Evolutionary conservation across 2,329 filamentous ascomycete genomes (phyloP), one percentile per base, ranked within the genome.

Genomic region (Tetracladium maxilliforme): DNA sequence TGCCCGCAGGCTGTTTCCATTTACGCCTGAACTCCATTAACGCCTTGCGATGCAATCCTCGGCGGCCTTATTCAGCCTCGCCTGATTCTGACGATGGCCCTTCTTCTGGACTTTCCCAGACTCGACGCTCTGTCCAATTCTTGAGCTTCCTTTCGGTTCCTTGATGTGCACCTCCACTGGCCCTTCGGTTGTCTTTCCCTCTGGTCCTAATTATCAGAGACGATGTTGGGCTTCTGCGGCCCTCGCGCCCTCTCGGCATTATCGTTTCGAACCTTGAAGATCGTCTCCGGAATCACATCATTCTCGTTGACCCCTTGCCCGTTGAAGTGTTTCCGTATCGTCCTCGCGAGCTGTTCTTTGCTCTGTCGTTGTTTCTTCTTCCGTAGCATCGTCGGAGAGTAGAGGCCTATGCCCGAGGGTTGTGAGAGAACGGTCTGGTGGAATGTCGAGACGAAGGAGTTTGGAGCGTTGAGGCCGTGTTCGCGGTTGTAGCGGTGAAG

Each of bases 271-370:
- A n/a, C n/a, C 43, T 72, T 78, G 58, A 82, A 80, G 32, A 84
- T 58, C 44, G 83, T 70, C 35, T 80, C 77, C 29, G 86, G 77
- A 29, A 90, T 77, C 35, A 84, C 74, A 39, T 90, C 81, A 43
- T 75, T 83, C 54, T 92, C 82, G 35, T 73, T 75, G 20, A 87
- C 69, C 10, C 76, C 77, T 35, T 80, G 61, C 17, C 70, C 71
- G 44, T 90, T 90, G 54, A 90, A 90, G 50, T 90, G 79, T 47
- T 83, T 86, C 35, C 80, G 64, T 24, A 86, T 76, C 3, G 69
- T 63, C 35, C 71, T 61, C 7, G 77, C 76, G 27, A 92, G 57
- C 35, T 79, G 66, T 19, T 82, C 73, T 44, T 79, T 79, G 40
- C 65, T 68, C 44, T 84, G 72, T 27, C 76, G 57, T 40, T 71